Evolutionary conservation across 192 early-diverging fungal species (phyloP).

Genomic region (Coemansia sp.): DNA sequence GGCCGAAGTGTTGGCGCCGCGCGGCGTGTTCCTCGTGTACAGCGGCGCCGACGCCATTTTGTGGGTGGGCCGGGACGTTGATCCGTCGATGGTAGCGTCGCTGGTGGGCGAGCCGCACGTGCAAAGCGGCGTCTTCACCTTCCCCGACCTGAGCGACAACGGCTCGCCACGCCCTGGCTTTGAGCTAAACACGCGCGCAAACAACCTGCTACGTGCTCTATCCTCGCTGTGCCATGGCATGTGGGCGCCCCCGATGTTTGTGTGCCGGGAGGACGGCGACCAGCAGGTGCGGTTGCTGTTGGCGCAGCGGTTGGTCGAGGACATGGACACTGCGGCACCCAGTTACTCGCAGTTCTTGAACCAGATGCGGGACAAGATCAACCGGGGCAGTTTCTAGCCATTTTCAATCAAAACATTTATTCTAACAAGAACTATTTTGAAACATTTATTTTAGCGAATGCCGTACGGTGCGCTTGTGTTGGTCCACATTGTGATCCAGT

Average conservation of each 20-base stretch:
- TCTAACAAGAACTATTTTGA: no score
- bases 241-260: slow-evolving; percentile 71
- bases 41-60: slow-evolving; percentile 80
- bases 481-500: slow-evolving; percentile 56
- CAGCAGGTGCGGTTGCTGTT: slow-evolving; percentile 78
- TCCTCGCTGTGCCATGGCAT: slow-evolving; percentile 65
- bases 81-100: slow-evolving; percentile 67
- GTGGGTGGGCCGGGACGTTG: slow-evolving; percentile 81
- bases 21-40: slow-evolving; percentile 85
- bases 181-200: slow-evolving; percentile 68
- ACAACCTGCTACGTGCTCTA: slow-evolving; percentile 72
- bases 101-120: slow-evolving; percentile 60
- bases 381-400: slow-evolving; percentile 47
- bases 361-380: slow-evolving; percentile 71
- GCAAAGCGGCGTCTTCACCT: slow-evolving; percentile 59
- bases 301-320: slow-evolving; percentile 86
- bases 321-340: slow-evolving; percentile 75
- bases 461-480: slow-evolving; percentile 34
- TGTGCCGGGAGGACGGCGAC: slow-evolving; percentile 93
- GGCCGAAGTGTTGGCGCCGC: slow-evolving; percentile 79
- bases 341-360: slow-evolving; percentile 76
- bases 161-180: slow-evolving; percentile 61
- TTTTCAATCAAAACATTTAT: not conserved
- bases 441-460: slow-evolving; percentile 13
- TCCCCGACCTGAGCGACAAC: slow-evolving; percentile 75